phyloP scores from a whole-genome alignment of 768 basidiomycete species.

The Collybia sordida region DNA sequence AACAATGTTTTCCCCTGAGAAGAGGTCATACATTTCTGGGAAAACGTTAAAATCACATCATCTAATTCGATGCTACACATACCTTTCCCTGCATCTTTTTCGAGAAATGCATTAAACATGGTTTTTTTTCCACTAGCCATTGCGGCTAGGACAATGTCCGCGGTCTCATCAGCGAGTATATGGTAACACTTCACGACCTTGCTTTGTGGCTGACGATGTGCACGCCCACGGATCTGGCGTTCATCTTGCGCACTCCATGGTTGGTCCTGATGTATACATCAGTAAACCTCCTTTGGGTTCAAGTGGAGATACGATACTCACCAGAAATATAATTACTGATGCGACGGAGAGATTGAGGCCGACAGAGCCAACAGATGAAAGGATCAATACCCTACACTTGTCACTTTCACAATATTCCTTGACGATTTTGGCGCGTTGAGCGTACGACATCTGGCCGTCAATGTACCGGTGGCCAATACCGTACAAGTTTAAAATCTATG shows the following conservation, averaged over 20 bases:
- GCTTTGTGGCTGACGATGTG: conserved; percentile 25
- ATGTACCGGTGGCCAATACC: conserved; percentile 4
- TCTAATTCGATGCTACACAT: too few relatives aligned
- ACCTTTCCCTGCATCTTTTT: conserved; percentile 3
- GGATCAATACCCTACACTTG: conserved; percentile 8
- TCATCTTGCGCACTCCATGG: conserved; percentile 28
- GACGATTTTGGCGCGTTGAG: conserved; percentile 9
- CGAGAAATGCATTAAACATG: conserved; percentile 23
- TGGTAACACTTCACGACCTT: conserved; percentile 18
- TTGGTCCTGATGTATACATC: conserved; percentile 25
- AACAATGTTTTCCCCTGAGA: too few relatives aligned
- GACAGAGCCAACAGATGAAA: conserved; percentile 13
- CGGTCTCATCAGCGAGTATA: conserved; percentile 20
- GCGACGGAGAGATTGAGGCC: conserved; percentile 14
- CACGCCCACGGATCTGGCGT: conserved; percentile 23
- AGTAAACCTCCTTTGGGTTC: too few relatives aligned
- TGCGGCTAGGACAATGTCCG: conserved; percentile 18
- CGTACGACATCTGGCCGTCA: conserved; percentile 12
- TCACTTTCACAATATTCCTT: conserved; percentile 7
- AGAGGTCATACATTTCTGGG: too few relatives aligned
- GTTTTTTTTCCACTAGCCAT: conserved; percentile 21
- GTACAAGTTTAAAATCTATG: conserved; percentile 6
- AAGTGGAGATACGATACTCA: conserved; percentile 8
- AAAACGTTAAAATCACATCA: too few relatives aligned
- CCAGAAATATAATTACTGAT: conserved; percentile 9